Base-by-base conservation (phyloP, 805 yeast species). In the Metschnikowia continentalis region DNA sequence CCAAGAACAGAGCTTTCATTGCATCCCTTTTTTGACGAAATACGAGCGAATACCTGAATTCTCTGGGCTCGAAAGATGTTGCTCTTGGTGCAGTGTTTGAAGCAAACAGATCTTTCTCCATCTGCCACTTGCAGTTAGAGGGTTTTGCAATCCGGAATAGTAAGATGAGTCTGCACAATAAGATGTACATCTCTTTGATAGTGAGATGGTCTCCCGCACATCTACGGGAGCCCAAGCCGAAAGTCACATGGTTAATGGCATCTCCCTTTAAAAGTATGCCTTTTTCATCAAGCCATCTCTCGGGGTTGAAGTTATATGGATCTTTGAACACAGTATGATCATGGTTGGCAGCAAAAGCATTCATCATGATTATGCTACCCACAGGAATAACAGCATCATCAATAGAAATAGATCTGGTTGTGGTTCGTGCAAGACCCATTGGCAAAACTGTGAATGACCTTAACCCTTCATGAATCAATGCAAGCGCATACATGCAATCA, bases 221-320 rank as follows among this genome's bases (percentile, higher is more conserved):
- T 82, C 77, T 82, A 49, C 95, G 66, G 0, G 84, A 71, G 0
- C 95, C 95, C 17, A 79, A 77, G 0, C 94, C 95, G 65, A 85
- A 82, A 4, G 88, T 59, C 48, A 81, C 69, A 65, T 83, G 83
- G 38, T 54, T 47, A n/a, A 58, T 48, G 11, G 59, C 49, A 32
- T 53, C 46, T 22, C 41, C 40, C 14, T 36, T 32, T 36, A 56
- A 33, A 13, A 63, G 42, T 35, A 55, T 61, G 33, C 61, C 51
- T 0, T 58, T 51, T 6, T 51, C 30, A 36, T 71, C 68, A 38
- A 83, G 60, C 75, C 79, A 83, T 43, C 90, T 62, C 35, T 72
- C 75, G 0, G 89, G 89, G 1, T 61, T 51, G 58, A 83, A 84
- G 15, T 60, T 59, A 60, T 63, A 64, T 0, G 88, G 84, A 15